These are phyloP conservation scores for Kodamaea sp. DNA, from an alignment of 1,139 yeast genomes.

Conservation along the genomic window DNA sequence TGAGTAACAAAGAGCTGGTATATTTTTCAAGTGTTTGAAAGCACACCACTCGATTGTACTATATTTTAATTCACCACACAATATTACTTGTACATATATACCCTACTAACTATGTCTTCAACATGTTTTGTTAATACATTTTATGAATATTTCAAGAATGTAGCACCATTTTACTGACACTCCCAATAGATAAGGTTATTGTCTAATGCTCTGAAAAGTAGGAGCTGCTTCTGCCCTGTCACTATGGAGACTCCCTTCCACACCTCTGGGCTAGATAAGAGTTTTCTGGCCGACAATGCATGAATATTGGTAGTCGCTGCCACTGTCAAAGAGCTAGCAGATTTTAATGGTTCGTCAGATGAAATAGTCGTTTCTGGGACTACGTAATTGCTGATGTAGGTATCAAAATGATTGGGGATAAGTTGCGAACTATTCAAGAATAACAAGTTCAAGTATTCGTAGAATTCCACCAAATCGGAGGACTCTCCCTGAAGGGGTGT, in stretches of 20 bases:
- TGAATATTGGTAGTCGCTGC: not conserved
- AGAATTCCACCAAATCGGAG: constrained; percentile 12
- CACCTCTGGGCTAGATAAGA: not conserved
- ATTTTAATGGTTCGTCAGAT: not conserved
- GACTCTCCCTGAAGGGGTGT: constrained; percentile 4
- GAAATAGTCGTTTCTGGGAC: constrained; percentile 9
- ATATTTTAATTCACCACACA: too few species aligned
- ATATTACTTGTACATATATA: too few species aligned
- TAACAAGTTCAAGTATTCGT: constrained; percentile 22
- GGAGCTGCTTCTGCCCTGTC: not conserved
- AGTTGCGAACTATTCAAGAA: constrained; percentile 19
- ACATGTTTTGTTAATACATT: too few species aligned
- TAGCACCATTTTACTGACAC: constrained; percentile 1
- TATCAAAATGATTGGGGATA: constrained; percentile 11
- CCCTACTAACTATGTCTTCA: too few species aligned
- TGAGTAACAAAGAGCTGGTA: too few species aligned
- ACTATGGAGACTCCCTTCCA: not conserved
- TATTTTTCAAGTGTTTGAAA: too few species aligned
- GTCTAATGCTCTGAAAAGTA: constrained; percentile 4
- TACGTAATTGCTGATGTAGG: constrained; percentile 17
- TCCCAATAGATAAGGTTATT: constrained; percentile 5
- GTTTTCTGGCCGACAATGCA: not conserved
- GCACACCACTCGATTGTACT: too few species aligned
- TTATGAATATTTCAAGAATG: too few species aligned
- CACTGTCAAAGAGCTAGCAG: not conserved